Conservation (phyloP, 2,329 filamentous ascomycete genomes). For the Cladosporium sp. region DNA sequence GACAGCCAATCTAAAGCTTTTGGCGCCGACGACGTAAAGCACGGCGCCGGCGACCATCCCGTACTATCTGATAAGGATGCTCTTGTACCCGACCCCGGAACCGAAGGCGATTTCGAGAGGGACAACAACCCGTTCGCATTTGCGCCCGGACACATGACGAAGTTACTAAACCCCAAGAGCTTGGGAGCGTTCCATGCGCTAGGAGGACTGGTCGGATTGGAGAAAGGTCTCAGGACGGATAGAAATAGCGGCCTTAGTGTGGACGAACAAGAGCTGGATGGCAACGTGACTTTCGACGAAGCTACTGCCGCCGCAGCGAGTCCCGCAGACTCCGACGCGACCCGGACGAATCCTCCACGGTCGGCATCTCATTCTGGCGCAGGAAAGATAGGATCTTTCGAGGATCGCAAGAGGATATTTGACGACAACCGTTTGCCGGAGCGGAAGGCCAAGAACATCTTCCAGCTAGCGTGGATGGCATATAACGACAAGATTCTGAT, state of each 20-base stretch:
- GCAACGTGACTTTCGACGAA: conserved; percentile 65
- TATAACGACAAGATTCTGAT: conserved; percentile 80
- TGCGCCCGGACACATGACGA: conserved; percentile 73
- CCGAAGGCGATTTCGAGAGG: conserved; percentile 70
- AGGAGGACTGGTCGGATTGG: conserved; percentile 67
- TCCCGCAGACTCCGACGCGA: conserved; percentile 26
- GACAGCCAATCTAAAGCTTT: conserved; percentile 36
- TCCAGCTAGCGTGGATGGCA: conserved; percentile 72
- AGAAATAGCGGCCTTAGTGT: conserved; percentile 61
- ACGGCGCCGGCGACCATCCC: conserved; percentile 40
- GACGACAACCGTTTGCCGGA: conserved; percentile 67
- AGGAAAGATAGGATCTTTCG: conserved; percentile 39
- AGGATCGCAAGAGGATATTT: conserved; percentile 66
- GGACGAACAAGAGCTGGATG: conserved; percentile 63
- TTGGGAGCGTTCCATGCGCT: conserved; percentile 69
- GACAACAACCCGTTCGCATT: conserved; percentile 82
- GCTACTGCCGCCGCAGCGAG: conserved; percentile 36
- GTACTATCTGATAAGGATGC: conserved; percentile 65
- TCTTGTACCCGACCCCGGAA: conserved; percentile 70
- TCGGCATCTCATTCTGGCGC: conserved; percentile 13
- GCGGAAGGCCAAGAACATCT: conserved; percentile 65
- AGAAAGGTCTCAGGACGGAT: conserved; percentile 68
- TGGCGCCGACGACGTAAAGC: conserved; percentile 17
- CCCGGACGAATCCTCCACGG: conserved; percentile 18
- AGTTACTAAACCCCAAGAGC: conserved; percentile 76